phyloP scores from a whole-genome alignment of 352 stramenopile species.

The Pythium folliculosum region DNA sequence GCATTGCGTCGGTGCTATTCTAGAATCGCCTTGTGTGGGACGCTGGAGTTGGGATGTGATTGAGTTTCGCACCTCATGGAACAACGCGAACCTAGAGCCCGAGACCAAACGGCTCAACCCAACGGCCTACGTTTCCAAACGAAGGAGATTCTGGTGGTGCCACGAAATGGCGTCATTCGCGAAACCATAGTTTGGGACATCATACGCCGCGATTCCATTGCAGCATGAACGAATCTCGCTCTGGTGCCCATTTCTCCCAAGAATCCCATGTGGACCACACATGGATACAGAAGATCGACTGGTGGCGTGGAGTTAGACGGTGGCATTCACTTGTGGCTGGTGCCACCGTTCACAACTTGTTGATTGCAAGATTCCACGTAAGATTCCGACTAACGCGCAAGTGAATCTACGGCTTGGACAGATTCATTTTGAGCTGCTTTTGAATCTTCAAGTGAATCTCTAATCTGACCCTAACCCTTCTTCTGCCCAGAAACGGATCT shows the following conservation, averaged over 20 bases:
- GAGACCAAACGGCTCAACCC: neutral
- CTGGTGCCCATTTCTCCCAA: neutral
- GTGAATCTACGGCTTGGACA: neutral
- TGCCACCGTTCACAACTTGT: neutral
- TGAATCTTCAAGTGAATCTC: constrained; percentile 12
- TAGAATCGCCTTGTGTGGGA: neutral
- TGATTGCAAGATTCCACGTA: constrained; percentile 2
- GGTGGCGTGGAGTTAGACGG: neutral
- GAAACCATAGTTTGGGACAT: neutral
- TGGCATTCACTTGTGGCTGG: neutral
- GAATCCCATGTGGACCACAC: constrained; percentile 5
- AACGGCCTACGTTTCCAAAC: neutral
- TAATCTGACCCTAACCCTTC: neutral
- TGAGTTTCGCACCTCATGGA: neutral
- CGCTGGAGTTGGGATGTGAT: neutral
- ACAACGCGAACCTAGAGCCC: neutral
- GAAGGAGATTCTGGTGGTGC: constrained; percentile 4
- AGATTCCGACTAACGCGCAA: neutral
- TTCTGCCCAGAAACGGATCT: neutral
- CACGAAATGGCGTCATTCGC: neutral
- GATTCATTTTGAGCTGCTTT: neutral
- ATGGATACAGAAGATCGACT: neutral
- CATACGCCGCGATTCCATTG: neutral
- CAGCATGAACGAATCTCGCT: neutral
- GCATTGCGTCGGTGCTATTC: neutral